Evolutionary conservation across 2,329 filamentous ascomycete species (phyloP).

Genomic region (Nothophaeocryptopus gaeumannii): DNA sequence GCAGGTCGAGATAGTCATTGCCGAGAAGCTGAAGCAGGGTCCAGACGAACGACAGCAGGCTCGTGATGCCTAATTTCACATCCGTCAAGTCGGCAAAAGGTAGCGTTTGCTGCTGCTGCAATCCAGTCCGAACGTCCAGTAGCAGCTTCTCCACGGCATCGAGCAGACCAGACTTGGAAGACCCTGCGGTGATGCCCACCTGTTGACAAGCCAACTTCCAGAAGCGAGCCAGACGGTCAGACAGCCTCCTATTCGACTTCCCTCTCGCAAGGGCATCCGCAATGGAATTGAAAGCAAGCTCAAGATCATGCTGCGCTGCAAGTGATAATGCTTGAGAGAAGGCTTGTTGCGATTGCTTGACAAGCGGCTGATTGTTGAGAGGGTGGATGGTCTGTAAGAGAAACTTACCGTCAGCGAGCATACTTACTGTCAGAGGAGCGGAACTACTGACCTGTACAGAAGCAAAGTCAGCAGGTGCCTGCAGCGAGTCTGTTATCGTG

Average conservation of each 20-base stretch:
- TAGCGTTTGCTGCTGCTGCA: not conserved
- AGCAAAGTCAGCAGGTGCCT: constrained; percentile 40
- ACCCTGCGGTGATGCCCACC: not conserved
- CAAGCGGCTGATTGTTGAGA: constrained; percentile 45
- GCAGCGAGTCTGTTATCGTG: constrained; percentile 32
- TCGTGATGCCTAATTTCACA: not conserved
- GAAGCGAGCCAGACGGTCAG: constrained; percentile 17
- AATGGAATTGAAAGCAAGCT: constrained; percentile 12
- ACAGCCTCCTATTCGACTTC: constrained; percentile 18
- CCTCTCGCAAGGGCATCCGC: constrained; percentile 10
- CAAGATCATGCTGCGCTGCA: constrained; percentile 25
- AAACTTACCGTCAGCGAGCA: constrained; percentile 36
- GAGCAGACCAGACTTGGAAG: constrained; percentile 6
- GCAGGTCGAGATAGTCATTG: constrained; percentile 15
- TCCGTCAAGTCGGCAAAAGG: not conserved
- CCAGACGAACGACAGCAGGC: constrained; percentile 14
- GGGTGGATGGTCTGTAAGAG: constrained; percentile 44
- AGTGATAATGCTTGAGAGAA: constrained; percentile 21
- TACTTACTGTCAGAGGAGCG: constrained; percentile 28
- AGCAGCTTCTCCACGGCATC: constrained; percentile 11
- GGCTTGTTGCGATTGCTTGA: constrained; percentile 29
- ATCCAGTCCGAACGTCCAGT: constrained; percentile 1
- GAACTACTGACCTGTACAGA: constrained; percentile 37
- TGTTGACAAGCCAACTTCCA: constrained; percentile 15
- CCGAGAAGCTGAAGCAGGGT: constrained; percentile 12